Base-by-base conservation (phyloP, 2,329 filamentous ascomycete genomes). In the Boeremia lycopersici region DNA sequence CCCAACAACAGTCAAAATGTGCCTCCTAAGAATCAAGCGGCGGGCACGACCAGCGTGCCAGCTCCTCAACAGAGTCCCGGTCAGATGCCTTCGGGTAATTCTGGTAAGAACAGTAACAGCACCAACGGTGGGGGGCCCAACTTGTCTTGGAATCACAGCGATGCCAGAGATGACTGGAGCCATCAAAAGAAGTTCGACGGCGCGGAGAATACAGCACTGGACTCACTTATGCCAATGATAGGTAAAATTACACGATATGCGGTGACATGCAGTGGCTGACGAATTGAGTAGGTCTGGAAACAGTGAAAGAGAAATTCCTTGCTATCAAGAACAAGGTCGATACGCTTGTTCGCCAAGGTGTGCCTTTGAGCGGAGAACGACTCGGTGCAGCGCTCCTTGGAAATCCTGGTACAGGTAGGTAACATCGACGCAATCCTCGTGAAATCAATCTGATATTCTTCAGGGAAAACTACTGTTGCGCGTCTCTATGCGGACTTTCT, bases 381-480 rank as follows among this genome's bases (percentile, higher is more conserved):
- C 86, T 88, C 46, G 83, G 87, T 7, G 81, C 83, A 1, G 80
- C 81, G 0, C 72, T 93, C 3, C 74, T 92, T 0, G 89, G 89
- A 0, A 93, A 92, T 62, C 89, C 89, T 0, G 89, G 90, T 3
- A 92, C 89, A 52, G 88, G 34, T 30, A 7, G 7, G 9, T 7
- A 4, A 10, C 29, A 30, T 12, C 6, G 7, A 30, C 29, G 9
- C 6, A 12, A 3, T 30, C 6, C 11, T 30, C 29, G 11, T 30
- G 8, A 12, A 9, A 30, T 2, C 9, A 30, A 30, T 9, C 29
- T 30, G 29, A 30, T 30, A 7, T 10, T 30, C 9, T 30, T 30
- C 29, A 30, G 29, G 45, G 0, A 92, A 92, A 76, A 93, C 90
- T 0, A 93, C 89, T 0, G 86, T 93, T 0, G 89, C 89, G 0